Conservation (phyloP, 208 protist species). For the Strigomonas culicis region DNA sequence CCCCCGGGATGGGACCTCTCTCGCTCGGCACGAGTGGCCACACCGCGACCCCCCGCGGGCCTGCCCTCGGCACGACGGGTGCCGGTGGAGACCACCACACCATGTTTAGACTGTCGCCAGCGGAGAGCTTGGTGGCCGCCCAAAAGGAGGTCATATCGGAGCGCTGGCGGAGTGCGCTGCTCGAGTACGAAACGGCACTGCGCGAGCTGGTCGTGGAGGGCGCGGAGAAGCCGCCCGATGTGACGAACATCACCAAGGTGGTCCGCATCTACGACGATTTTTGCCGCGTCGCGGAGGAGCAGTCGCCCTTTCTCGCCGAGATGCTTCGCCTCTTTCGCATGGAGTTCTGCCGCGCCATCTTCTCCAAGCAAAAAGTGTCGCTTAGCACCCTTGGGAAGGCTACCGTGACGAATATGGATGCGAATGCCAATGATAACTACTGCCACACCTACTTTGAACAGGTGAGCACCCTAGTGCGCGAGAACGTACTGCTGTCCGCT, state of each 20-base stretch:
- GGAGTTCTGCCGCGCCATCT: constrained; percentile 82
- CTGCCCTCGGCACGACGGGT: constrained; percentile 8
- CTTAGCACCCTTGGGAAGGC: not conserved
- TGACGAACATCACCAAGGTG: constrained; percentile 34
- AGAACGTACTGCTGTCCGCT: constrained; percentile 53
- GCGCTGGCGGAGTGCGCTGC: constrained; percentile 68
- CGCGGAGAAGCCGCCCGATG: constrained; percentile 42
- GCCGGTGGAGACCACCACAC: not conserved
- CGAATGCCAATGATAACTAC: not conserved
- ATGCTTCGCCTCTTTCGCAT: constrained; percentile 79
- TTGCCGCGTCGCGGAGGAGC: constrained; percentile 25
- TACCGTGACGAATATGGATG: not conserved
- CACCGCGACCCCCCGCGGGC: not conserved
- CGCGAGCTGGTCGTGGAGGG: constrained; percentile 61
- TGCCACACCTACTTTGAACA: constrained; percentile 79
- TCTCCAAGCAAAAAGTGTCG: constrained; percentile 17
- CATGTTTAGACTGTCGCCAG: constrained; percentile 19
- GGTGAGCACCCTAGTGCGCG: constrained; percentile 46
- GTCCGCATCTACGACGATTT: constrained; percentile 69
- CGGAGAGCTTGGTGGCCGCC: constrained; percentile 31
- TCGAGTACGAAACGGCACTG: constrained; percentile 72
- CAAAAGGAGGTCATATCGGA: constrained; percentile 24
- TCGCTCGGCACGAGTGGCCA: too few species aligned
- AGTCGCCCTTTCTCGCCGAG: constrained; percentile 49
- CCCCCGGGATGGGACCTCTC: too few species aligned